Base-by-base conservation (phyloP, 495 filamentous ascomycete species). In the Xylaria longipes region DNA sequence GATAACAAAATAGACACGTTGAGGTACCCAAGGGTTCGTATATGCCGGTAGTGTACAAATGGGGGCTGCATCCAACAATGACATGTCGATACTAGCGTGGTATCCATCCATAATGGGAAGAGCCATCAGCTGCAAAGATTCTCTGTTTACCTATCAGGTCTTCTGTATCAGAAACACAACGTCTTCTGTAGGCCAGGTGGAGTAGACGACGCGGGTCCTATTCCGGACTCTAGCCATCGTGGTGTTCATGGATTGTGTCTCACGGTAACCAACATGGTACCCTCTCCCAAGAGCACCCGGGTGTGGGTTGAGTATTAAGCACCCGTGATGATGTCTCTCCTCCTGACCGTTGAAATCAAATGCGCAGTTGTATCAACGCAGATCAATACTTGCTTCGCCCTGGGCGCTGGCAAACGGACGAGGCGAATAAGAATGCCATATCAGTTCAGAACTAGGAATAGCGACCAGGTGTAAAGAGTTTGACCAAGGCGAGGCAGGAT, bases 341-440 rank as follows among this genome's bases (percentile, higher is more conserved):
- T 54, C 50, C 27, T 45, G 27, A 35, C 3, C 22, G 15, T 65
- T 39, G 62, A 43, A 2, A 37, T 31, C 52, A 35, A 52, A 64
- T 64, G 29, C 27, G 15, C 22, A 61, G 57, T 54, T 64, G 41
- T 37, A 25, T 22, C 57, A 56, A 45, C 31, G 60, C 7, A 64
- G 68, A 54, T 43, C 31, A 25, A 70, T 64, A 17, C 46, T 33
- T 46, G 58, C 68, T 70, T 43, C 57, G 58, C 68, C 68, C 43
- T 45, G 45, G 33, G 11, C 11, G 35, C 35, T 29, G 17, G 17
- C 12, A 57, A 41, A 22, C 29, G 8, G 33, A 41, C 17, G 15
- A 63, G 45, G 58, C 43, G 45, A 64, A 33, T 12, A 33, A 64
- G 33, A 62, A 43, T 9, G 29, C 20, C 25, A 45, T 14, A 43